phyloP scores from a whole-genome alignment of 768 basidiomycete genomes.

The Amanita pseudoporphyria region DNA sequence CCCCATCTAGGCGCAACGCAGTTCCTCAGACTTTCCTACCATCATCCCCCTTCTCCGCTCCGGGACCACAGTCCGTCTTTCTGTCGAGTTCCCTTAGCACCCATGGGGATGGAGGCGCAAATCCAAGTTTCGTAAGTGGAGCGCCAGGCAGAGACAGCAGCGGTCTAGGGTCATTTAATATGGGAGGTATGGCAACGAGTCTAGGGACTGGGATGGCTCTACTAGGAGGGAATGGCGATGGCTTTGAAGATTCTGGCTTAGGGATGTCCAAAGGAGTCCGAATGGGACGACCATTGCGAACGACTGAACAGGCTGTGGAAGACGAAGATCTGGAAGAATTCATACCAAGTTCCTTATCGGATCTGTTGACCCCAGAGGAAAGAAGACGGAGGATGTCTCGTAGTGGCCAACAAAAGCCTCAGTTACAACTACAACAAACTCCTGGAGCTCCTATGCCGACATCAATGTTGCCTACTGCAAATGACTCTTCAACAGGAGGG shows the following conservation, averaged over 20 bases:
- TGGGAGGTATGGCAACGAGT: conserved; percentile 50
- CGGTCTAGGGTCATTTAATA: conserved; percentile 20
- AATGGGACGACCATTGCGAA: conserved; percentile 10
- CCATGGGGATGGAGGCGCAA: neutral
- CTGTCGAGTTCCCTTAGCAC: conserved; percentile 20
- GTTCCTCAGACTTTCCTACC: conserved; percentile 29
- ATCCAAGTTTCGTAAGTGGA: conserved; percentile 1
- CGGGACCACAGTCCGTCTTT: conserved; percentile 53
- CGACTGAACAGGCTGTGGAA: conserved; percentile 39
- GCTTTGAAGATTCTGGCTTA: conserved; percentile 25
- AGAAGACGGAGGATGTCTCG: conserved; percentile 73
- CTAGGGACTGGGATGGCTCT: conserved; percentile 44
- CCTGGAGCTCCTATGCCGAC: conserved; percentile 5
- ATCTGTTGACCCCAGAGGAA: conserved; percentile 85
- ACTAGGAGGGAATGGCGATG: conserved; percentile 29
- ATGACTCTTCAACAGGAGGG: conserved; percentile 7
- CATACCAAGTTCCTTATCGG: conserved; percentile 79
- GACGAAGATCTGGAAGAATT: conserved; percentile 85
- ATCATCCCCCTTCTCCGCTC: conserved; percentile 71
- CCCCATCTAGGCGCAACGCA: conserved; percentile 17
- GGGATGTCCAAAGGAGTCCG: conserved; percentile 11
- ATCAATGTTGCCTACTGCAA: conserved; percentile 1
- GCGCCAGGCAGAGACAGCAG: neutral
- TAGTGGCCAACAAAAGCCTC: conserved; percentile 29
- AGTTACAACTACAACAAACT: neutral